phyloP scores from a whole-genome alignment of 2,329 filamentous ascomycete genomes.

The Diaporthe helianthi region DNA sequence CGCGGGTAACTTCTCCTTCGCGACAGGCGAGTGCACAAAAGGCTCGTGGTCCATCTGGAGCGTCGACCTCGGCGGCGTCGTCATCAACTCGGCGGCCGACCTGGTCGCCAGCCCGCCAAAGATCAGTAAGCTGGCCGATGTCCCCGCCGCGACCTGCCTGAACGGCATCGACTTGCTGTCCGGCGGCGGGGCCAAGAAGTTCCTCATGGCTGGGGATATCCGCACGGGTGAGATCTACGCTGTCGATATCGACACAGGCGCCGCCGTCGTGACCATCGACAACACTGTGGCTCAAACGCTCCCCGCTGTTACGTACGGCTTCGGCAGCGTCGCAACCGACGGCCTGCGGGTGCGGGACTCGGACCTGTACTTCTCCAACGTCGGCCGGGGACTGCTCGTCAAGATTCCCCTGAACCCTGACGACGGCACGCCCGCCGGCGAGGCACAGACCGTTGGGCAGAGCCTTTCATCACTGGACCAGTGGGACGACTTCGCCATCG shows the following conservation, averaged over 20 bases:
- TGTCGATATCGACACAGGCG: constrained; percentile 37
- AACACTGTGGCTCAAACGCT: constrained; percentile 37
- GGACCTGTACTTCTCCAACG: constrained; percentile 41
- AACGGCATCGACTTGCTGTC: constrained; percentile 40
- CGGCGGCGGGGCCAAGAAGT: constrained; percentile 28
- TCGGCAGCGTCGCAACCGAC: constrained; percentile 37
- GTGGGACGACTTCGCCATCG: constrained; percentile 39
- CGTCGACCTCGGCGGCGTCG: constrained; percentile 37
- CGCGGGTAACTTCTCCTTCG: constrained; percentile 38
- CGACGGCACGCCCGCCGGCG: constrained; percentile 34
- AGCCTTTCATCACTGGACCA: constrained; percentile 20
- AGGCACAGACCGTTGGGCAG: constrained; percentile 31
- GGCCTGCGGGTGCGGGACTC: constrained; percentile 39
- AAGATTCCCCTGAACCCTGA: constrained; percentile 34
- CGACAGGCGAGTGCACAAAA: constrained; percentile 30
- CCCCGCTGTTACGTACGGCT: constrained; percentile 28
- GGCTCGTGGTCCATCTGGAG: constrained; percentile 38
- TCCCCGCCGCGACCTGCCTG: constrained; percentile 39
- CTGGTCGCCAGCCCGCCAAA: constrained; percentile 29
- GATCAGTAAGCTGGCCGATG: constrained; percentile 36
- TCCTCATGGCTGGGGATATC: constrained; percentile 38
- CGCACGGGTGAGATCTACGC: constrained; percentile 38
- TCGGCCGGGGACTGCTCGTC: constrained; percentile 37
- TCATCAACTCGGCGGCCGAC: constrained; percentile 35
- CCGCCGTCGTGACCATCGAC: constrained; percentile 37